Conservation (phyloP, 2,329 filamentous ascomycete species). For the Beauveria scarabaeidicola region DNA sequence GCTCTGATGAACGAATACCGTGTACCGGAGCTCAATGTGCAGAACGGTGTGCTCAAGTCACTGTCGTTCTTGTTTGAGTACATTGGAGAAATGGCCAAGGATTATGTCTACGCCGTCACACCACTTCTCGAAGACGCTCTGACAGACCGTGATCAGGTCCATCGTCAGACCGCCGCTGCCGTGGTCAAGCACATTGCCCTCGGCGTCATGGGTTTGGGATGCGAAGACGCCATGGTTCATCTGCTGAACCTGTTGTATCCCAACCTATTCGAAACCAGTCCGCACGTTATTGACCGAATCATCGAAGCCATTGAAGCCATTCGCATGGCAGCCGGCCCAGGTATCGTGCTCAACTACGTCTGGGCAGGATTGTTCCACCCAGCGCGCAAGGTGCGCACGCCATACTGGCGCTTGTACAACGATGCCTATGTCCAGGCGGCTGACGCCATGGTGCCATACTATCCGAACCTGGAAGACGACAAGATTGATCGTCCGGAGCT, state of each 20-base stretch:
- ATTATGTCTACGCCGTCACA: constrained; percentile 97
- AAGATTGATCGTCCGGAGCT: constrained; percentile 71
- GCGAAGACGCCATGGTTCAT: constrained; percentile 97
- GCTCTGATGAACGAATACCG: constrained; percentile 99
- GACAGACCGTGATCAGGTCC: constrained; percentile 95
- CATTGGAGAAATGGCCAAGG: constrained; percentile 98
- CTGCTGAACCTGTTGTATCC: constrained; percentile 92
- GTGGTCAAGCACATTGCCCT: constrained; percentile 98
- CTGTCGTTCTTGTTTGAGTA: constrained; percentile 98
- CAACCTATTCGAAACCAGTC: constrained; percentile 95
- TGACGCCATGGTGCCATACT: constrained; percentile 94
- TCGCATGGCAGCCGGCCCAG: constrained; percentile 84
- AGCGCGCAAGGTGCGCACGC: constrained; percentile 83
- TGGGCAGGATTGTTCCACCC: constrained; percentile 98
- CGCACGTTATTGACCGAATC: constrained; percentile 96
- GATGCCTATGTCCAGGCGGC: constrained; percentile 91
- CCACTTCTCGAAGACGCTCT: constrained; percentile 93
- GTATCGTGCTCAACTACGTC: constrained; percentile 92
- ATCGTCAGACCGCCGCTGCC: constrained; percentile 89
- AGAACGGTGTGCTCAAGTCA: constrained; percentile 96
- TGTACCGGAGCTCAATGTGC: constrained; percentile 95
- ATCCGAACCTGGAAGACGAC: constrained; percentile 78
- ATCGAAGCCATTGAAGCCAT: constrained; percentile 97
- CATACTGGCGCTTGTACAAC: constrained; percentile 96
- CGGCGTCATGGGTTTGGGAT: constrained; percentile 93